A percentile compares a stretch with the other conserved stretches of the same genome.
Evolutionary conservation across 108 stramenopile genomes (phyloP).

Genomic region (Aurantiochytrium sp.): DNA sequence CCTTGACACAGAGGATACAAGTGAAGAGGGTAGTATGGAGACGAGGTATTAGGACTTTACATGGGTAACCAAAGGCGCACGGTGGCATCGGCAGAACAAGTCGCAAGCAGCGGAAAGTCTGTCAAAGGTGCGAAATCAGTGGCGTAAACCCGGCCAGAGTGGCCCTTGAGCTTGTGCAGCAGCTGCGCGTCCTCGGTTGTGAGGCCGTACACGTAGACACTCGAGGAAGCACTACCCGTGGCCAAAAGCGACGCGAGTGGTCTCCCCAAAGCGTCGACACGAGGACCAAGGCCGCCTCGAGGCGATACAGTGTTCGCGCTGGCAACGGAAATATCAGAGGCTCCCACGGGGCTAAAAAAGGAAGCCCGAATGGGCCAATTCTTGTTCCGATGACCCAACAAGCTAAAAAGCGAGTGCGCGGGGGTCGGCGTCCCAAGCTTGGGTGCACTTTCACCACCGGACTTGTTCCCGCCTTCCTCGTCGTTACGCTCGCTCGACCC

Average conservation of each 20-base stretch:
- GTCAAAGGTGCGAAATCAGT: neutral
- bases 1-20: too few species aligned
- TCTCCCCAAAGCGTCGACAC: neutral
- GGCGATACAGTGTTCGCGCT: neutral
- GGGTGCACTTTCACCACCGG: neutral
- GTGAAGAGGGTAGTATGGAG: too few species aligned
- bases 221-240: neutral
- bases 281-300: neutral
- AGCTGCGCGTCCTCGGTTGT: neutral
- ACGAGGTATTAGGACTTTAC: neutral
- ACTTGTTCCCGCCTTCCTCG: neutral
- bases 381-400: neutral
- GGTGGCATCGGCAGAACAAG: neutral
- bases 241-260: neutral
- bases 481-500: too few species aligned
- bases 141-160: slow-evolving; percentile 10
- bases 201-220: neutral
- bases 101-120: neutral
- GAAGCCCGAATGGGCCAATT: slow-evolving; percentile 1
- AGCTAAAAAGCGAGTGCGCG: neutral
- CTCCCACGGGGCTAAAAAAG: neutral
- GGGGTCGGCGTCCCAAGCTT: neutral
- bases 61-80: neutral
- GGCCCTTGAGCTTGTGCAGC: neutral
- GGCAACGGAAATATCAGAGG: neutral